phyloP scores from a whole-genome alignment of 179 eudicot genomes.

The Camellia oleifera region DNA sequence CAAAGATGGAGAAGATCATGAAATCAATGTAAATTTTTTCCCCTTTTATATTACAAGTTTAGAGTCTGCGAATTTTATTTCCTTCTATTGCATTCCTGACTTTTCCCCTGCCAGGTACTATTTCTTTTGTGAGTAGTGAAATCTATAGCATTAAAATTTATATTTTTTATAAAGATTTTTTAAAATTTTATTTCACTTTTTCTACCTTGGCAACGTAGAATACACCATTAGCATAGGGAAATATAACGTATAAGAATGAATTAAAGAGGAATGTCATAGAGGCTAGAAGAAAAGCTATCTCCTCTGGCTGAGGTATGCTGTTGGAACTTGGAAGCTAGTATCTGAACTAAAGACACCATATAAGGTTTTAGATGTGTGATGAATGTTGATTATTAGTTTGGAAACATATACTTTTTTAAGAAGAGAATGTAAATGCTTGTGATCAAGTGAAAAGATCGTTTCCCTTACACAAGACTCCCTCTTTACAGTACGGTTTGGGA shows the following conservation, averaged over 20 bases:
- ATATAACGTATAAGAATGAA: too few relatives aligned
- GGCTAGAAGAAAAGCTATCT: neutral
- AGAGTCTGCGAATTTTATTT: neutral
- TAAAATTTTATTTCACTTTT: neutral
- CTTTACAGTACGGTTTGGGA: too few relatives aligned
- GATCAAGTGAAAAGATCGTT: too few relatives aligned
- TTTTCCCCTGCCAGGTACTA: neutral
- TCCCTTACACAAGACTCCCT: too few relatives aligned
- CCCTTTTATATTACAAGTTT: neutral
- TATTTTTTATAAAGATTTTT: neutral
- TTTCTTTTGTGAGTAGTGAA: neutral
- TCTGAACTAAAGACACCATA: neutral
- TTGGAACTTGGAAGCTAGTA: neutral
- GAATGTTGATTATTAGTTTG: neutral
- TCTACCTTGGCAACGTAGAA: neutral
- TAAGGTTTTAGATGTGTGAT: neutral
- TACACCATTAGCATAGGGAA: neutral
- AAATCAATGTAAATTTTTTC: constrained; percentile 64
- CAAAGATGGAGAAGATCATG: constrained; percentile 92
- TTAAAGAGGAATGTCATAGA: neutral
- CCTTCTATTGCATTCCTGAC: neutral
- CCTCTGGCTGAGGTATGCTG: too few relatives aligned
- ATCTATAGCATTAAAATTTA: neutral
- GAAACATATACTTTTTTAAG: too few relatives aligned
- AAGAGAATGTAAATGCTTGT: too few relatives aligned